These are phyloP conservation scores for Raffaelea deltoideospora DNA, from an alignment of 2,329 filamentous ascomycete species.

Conservation along the genomic window DNA sequence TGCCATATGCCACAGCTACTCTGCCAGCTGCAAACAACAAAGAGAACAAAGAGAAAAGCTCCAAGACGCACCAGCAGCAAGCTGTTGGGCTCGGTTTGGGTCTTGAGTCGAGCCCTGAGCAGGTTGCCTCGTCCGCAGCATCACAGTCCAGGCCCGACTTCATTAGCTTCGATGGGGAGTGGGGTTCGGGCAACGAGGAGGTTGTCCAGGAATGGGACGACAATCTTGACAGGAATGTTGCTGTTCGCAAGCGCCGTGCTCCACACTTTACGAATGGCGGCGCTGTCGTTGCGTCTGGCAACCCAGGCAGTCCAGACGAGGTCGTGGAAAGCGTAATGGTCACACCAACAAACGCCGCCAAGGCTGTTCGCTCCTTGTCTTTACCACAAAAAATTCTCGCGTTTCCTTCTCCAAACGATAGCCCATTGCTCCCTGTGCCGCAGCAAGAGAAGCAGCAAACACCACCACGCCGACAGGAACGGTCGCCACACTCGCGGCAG, in stretches of 20 bases:
- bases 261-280: constrained; percentile 8
- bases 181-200: constrained; percentile 28
- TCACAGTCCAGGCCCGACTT: too few relatives aligned
- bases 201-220: constrained; percentile 40
- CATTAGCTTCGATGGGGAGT: constrained; percentile 43
- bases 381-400: constrained; percentile 25
- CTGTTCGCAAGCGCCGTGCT: constrained; percentile 30
- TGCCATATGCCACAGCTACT: constrained; percentile 47
- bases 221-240: constrained; percentile 37
- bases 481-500: neutral
- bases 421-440: constrained; percentile 13
- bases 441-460: constrained; percentile 14
- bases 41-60: constrained; percentile 11
- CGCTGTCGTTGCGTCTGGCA: neutral
- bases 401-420: constrained; percentile 21
- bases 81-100: constrained; percentile 27
- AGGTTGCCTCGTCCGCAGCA: constrained; percentile 23
- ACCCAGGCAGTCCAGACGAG: constrained; percentile 15
- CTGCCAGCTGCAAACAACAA: constrained; percentile 19
- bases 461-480: too few relatives aligned
- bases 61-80: constrained; percentile 15
- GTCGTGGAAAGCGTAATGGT: constrained; percentile 31
- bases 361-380: constrained; percentile 31
- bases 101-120: constrained; percentile 24
- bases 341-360: constrained; percentile 35